Conservation (phyloP, 495 filamentous ascomycete genomes). For the Daldinia concentrica region DNA sequence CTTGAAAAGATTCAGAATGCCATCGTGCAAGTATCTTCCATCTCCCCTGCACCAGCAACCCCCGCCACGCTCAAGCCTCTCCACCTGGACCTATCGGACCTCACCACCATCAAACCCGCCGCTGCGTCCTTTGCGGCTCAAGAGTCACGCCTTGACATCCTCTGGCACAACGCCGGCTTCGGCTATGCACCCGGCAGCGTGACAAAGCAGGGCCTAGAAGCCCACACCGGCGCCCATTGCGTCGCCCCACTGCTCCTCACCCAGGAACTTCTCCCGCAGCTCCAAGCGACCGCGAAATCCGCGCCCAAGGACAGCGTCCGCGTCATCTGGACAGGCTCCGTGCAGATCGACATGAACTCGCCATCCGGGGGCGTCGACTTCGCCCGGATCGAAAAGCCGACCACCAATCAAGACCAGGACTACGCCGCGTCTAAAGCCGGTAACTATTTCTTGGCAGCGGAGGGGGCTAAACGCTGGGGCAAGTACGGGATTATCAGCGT, state of each 20-base stretch:
- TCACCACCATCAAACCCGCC: constrained; percentile 56
- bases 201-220: constrained; percentile 48
- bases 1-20: background rate
- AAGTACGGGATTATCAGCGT: constrained; percentile 47
- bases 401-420: constrained; percentile 23
- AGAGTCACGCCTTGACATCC: constrained; percentile 59
- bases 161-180: constrained; percentile 66
- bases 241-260: constrained; percentile 50
- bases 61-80: constrained; percentile 44
- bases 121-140: constrained; percentile 50
- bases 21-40: background rate
- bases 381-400: constrained; percentile 44
- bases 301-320: constrained; percentile 1
- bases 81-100: constrained; percentile 57
- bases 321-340: constrained; percentile 34
- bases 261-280: constrained; percentile 53
- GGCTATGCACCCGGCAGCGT: constrained; percentile 35
- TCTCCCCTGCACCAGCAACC: background rate
- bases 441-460: constrained; percentile 46
- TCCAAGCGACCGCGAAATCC: constrained; percentile 32
- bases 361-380: constrained; percentile 47
- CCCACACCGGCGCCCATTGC: constrained; percentile 47
- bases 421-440: constrained; percentile 52
- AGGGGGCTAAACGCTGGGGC: constrained; percentile 38
- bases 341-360: constrained; percentile 35